These are phyloP conservation scores for Pseudoneurospora amorphoporcata DNA, from an alignment of 495 filamentous ascomycete genomes.

Conservation along the genomic window DNA sequence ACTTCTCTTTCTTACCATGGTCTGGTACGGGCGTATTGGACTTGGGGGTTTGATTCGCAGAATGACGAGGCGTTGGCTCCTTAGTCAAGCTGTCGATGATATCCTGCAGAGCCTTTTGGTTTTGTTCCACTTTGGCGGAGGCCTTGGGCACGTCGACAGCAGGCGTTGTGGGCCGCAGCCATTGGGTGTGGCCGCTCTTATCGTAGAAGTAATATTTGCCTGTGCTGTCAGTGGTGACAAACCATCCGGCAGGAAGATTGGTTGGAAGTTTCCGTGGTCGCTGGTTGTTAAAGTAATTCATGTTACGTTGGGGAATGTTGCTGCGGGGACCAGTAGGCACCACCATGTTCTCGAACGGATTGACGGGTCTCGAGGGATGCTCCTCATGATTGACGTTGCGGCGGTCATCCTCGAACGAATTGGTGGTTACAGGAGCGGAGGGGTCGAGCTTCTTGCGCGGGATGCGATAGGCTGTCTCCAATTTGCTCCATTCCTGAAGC, in stretches of 20 bases:
- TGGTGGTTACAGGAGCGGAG: conserved; percentile 27
- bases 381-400: conserved; percentile 57
- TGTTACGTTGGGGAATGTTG: conserved; percentile 51
- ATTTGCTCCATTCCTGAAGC: conserved; percentile 75
- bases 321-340: conserved; percentile 57
- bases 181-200: conserved; percentile 61
- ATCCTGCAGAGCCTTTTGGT: conserved; percentile 52
- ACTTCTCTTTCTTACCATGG: conserved; percentile 62
- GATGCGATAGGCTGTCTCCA: conserved; percentile 92
- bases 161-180: conserved; percentile 61
- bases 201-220: conserved; percentile 77
- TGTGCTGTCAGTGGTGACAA: conserved; percentile 48
- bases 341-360: conserved; percentile 26
- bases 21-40: conserved; percentile 49
- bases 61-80: conserved; percentile 37
- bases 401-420: conserved; percentile 53
- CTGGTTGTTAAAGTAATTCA: conserved; percentile 46
- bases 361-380: conserved; percentile 9
- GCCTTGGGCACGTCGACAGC: conserved; percentile 53
- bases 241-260: conserved; percentile 74
- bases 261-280: conserved; percentile 44
- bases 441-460: conserved; percentile 57
- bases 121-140: conserved; percentile 48
- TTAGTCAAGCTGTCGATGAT: conserved; percentile 80
- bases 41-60: conserved; percentile 52